These are phyloP conservation scores for Scenedesmus sp. DNA, from an alignment of 163 green algal species.

Conservation along the genomic window DNA sequence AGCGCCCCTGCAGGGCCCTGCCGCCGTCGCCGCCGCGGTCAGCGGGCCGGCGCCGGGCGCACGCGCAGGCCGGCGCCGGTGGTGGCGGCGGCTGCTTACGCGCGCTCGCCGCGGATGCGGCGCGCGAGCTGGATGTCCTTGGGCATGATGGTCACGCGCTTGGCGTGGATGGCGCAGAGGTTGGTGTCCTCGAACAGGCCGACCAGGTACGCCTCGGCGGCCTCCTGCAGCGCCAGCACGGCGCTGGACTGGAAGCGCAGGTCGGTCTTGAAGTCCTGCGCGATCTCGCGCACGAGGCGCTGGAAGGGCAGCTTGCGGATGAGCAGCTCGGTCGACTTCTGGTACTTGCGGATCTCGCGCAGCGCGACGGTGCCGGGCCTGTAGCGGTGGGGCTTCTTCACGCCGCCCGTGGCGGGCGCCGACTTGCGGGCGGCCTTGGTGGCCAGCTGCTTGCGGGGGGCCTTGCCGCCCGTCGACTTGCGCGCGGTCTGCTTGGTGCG, in stretches of 20 bases:
- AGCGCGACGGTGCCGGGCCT: slow-evolving; percentile 87
- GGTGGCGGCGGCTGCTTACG: slow-evolving; percentile 68
- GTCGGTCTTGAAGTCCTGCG: slow-evolving; percentile 97
- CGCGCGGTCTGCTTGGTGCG: slow-evolving; percentile 90
- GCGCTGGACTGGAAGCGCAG: slow-evolving; percentile 83
- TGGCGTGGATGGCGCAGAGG: slow-evolving; percentile 97
- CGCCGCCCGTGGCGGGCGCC: slow-evolving; percentile 76
- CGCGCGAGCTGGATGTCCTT: slow-evolving; percentile 98
- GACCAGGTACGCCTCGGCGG: slow-evolving; percentile 77
- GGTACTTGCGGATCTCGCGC: slow-evolving; percentile 96
- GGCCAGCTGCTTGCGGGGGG: slow-evolving; percentile 88
- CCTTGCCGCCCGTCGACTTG: slow-evolving; percentile 91
- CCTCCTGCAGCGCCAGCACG: slow-evolving; percentile 86
- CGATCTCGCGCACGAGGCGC: slow-evolving; percentile 94
- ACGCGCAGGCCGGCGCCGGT: no score
- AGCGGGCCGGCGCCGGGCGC: no score
- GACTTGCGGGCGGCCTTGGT: slow-evolving; percentile 85
- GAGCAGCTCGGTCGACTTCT: slow-evolving; percentile 97
- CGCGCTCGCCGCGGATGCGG: slow-evolving; percentile 90
- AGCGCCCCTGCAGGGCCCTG: no score
- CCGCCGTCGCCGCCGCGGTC: no score
- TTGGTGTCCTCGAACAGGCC: slow-evolving; percentile 79
- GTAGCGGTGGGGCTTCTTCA: slow-evolving; percentile 94
- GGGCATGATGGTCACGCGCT: slow-evolving; percentile 99
- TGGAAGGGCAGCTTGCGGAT: slow-evolving; percentile 99